Evolutionary conservation across 306 rosid genomes (phyloP).

Genomic region (Gastrolobium bilobum): DNA sequence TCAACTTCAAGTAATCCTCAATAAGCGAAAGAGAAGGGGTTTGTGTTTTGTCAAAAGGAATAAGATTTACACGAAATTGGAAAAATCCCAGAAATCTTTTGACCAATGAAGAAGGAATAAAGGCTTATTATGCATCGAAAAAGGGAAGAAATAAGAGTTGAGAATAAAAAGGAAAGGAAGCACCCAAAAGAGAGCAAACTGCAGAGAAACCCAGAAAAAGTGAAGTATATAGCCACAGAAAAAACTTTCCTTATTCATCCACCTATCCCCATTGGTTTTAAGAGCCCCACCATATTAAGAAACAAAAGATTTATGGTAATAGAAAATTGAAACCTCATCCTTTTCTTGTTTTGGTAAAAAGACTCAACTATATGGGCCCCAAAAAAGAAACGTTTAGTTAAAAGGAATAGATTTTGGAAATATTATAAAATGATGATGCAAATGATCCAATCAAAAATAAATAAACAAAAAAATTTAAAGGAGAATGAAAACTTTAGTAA

Average conservation of each 20-base stretch:
- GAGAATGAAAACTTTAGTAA: neutral
- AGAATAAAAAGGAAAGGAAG: neutral
- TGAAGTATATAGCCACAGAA: slow-evolving; percentile 2
- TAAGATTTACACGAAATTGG: slow-evolving; percentile 47
- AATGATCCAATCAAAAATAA: no score
- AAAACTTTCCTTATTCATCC: slow-evolving; percentile 54
- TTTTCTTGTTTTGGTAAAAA: slow-evolving; percentile 69
- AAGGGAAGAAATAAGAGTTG: slow-evolving; percentile 22
- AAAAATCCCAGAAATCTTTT: slow-evolving; percentile 50
- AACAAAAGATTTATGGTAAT: slow-evolving; percentile 36
- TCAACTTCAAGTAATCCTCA: slow-evolving; percentile 1
- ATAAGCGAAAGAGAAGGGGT: slow-evolving; percentile 1
- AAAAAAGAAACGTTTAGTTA: slow-evolving; percentile 6
- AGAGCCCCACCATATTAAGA: slow-evolving; percentile 50
- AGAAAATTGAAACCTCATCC: slow-evolving; percentile 48
- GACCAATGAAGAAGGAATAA: slow-evolving; percentile 22
- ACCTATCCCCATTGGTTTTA: slow-evolving; percentile 38
- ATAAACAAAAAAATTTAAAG: no score
- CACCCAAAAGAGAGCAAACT: slow-evolving; percentile 40
- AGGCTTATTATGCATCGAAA: slow-evolving; percentile 20
- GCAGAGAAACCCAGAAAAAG: slow-evolving; percentile 21
- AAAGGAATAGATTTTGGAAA: neutral
- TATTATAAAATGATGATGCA: neutral
- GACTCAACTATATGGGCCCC: neutral
- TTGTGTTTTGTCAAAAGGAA: neutral